phyloP scores from a whole-genome alignment of 2,329 filamentous ascomycete species.

The Blumeria graminis region DNA sequence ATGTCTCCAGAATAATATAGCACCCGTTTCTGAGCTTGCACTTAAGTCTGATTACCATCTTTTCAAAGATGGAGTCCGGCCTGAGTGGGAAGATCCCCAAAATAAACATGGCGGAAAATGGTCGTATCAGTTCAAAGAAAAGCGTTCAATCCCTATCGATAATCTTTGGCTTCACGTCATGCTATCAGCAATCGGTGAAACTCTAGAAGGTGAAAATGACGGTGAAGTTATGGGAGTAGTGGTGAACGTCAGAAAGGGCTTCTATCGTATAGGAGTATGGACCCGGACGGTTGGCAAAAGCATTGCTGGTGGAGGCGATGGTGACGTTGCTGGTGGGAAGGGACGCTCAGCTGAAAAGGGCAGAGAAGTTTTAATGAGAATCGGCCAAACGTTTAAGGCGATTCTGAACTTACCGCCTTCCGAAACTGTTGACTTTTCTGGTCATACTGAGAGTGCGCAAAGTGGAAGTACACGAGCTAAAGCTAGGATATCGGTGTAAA shows the following conservation, averaged over 20 bases:
- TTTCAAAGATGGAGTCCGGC: constrained; percentile 91
- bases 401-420: constrained; percentile 53
- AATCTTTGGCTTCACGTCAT: constrained; percentile 93
- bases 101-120: constrained; percentile 99
- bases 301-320: constrained; percentile 50
- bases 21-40: constrained; percentile 79
- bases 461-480: constrained; percentile 86
- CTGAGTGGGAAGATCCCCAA: constrained; percentile 94
- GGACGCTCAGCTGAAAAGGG: constrained; percentile 60
- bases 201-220: constrained; percentile 87
- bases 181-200: constrained; percentile 91
- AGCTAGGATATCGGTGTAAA: constrained; percentile 71
- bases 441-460: constrained; percentile 84
- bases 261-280: constrained; percentile 95
- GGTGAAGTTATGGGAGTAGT: constrained; percentile 98
- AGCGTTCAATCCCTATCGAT: constrained; percentile 76
- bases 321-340: constrained; percentile 50
- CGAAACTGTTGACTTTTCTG: constrained; percentile 81
- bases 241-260: constrained; percentile 93
- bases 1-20: constrained; percentile 72
- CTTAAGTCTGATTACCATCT: constrained; percentile 98
- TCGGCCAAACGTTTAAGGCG: constrained; percentile 82
- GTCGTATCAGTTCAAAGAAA: constrained; percentile 96
- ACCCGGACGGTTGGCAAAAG: constrained; percentile 80
- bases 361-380: constrained; percentile 58